Base-by-base conservation (phyloP, 495 filamentous ascomycete genomes). In the Penicillium bovifimosum region DNA sequence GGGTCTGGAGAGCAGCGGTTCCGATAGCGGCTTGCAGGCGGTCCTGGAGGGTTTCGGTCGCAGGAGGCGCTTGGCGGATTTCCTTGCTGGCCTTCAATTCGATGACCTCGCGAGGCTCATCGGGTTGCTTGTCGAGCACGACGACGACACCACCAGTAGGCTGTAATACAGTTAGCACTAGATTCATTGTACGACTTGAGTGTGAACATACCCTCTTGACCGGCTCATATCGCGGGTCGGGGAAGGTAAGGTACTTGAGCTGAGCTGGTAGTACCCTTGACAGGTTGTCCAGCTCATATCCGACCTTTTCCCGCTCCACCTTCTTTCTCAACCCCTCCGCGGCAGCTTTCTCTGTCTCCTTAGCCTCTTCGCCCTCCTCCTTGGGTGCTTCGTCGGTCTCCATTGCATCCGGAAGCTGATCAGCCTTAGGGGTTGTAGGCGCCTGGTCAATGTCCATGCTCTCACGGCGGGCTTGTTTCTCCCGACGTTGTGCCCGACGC, bases 241-340 rank as follows among this genome's bases (percentile, higher is more conserved):
- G 75, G 79, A 97, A 96, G 64, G 81, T 95, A 64, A 97, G 91
- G 66, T 89, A 96, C 71, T 92, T 96, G 61, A 96, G 79, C 75
- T 99, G 95, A 48, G 82, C 86, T 1, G 92, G 95, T 17, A 99
- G 79, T 28, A 97, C 91, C 50, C 95, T 79, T 29, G 88, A 91
- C 90, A 99, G 91, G 75, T 99, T 99, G 63, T 95, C 89, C 48
- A 97, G 74, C 55, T 95, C 90, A 64, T 93, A 97, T 42, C 95
- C 93, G 41, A 95, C 82, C 78, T 95, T 96, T 71, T 98, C 93
- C 73, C 93, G 95, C 73, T 97, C 95, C 7, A 77, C 75, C 76
- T 89, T 95, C 81, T 92, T 96, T 76, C 83, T 87, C 54, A 74
- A 67, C 11, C 67, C 63, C 46, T 81, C 81, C 0, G 64, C 68